phyloP scores from a whole-genome alignment of 2,329 filamentous ascomycete genomes.

The Incumbomyces delicatus region DNA sequence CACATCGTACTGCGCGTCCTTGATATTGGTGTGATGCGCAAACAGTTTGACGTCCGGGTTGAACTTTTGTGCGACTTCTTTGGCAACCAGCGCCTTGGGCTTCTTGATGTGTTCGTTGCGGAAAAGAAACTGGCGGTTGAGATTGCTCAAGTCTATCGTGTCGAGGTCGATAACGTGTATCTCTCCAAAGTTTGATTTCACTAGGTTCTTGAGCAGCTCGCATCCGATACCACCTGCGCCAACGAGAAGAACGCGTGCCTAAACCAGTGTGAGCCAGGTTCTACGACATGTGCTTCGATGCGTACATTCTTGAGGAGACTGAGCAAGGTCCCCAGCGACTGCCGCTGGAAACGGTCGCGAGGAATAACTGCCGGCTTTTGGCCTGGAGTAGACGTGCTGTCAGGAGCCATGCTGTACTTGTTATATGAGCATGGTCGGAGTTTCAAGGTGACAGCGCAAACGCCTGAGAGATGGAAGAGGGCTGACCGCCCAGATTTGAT shows the following conservation, averaged over 20 bases:
- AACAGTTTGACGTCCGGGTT: constrained; percentile 80
- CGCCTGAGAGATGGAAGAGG: no score
- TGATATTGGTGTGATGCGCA: constrained; percentile 91
- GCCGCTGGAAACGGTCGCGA: constrained; percentile 41
- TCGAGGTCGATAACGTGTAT: constrained; percentile 94
- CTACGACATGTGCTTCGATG: not conserved
- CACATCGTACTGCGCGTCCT: constrained; percentile 74
- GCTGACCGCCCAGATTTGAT: no score
- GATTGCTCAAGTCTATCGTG: constrained; percentile 94
- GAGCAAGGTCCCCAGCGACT: constrained; percentile 61
- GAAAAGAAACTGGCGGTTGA: constrained; percentile 96
- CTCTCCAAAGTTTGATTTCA: constrained; percentile 82
- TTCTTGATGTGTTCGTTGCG: constrained; percentile 96
- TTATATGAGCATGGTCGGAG: no score
- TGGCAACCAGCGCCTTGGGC: constrained; percentile 85
- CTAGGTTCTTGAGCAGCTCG: constrained; percentile 93
- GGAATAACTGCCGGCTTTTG: constrained; percentile 23
- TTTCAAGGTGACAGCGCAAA: no score
- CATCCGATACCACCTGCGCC: constrained; percentile 96
- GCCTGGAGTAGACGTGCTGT: not conserved
- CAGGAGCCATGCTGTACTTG: no score
- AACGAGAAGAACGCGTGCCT: constrained; percentile 86
- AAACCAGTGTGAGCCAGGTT: not conserved
- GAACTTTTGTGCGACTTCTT: constrained; percentile 81
- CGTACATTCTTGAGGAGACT: constrained; percentile 59